phyloP scores from a whole-genome alignment of 352 stramenopile genomes.

The Lagenidium sp. region DNA sequence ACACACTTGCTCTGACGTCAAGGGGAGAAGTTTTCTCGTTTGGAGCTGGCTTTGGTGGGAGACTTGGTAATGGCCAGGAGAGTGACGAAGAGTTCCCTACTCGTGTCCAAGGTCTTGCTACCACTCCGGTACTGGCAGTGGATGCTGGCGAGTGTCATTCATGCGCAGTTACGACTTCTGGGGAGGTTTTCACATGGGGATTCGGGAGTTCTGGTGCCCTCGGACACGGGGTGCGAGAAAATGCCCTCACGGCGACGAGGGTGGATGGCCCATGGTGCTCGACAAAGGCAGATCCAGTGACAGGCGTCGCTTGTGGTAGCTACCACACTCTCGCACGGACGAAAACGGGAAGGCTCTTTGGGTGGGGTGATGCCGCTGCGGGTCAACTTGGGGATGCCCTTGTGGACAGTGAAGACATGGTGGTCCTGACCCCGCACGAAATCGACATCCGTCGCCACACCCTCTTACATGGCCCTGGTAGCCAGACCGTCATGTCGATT shows the following conservation, averaged over 20 bases:
- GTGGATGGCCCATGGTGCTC: conserved; percentile 26
- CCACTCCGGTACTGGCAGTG: conserved; percentile 28
- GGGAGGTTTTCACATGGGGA: conserved; percentile 79
- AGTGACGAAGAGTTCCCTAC: conserved; percentile 47
- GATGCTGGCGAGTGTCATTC: conserved; percentile 82
- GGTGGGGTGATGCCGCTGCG: conserved; percentile 68
- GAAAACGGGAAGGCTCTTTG: conserved; percentile 41
- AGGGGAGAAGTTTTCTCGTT: conserved; percentile 58
- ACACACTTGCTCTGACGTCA: conserved; percentile 55
- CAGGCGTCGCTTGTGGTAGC: conserved; percentile 50
- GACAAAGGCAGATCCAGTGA: conserved; percentile 10
- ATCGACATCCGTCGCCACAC: conserved; percentile 25
- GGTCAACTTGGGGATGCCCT: conserved; percentile 55
- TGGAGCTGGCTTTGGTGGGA: conserved; percentile 68
- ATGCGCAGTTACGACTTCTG: conserved; percentile 40
- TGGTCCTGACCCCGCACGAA: conserved; percentile 36
- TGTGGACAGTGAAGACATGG: conserved; percentile 36
- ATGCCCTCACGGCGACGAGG: conserved; percentile 28
- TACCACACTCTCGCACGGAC: conserved; percentile 68
- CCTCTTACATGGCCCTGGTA: too few relatives aligned
- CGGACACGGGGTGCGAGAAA: conserved; percentile 51
- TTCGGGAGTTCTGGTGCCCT: conserved; percentile 79
- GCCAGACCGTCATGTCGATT: conserved; percentile 25
- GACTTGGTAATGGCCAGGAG: conserved; percentile 59
- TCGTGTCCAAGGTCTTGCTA: conserved; percentile 21